These are phyloP conservation scores for Peronosclerospora sorghi DNA, from an alignment of 352 stramenopile genomes.

Conservation along the genomic window DNA sequence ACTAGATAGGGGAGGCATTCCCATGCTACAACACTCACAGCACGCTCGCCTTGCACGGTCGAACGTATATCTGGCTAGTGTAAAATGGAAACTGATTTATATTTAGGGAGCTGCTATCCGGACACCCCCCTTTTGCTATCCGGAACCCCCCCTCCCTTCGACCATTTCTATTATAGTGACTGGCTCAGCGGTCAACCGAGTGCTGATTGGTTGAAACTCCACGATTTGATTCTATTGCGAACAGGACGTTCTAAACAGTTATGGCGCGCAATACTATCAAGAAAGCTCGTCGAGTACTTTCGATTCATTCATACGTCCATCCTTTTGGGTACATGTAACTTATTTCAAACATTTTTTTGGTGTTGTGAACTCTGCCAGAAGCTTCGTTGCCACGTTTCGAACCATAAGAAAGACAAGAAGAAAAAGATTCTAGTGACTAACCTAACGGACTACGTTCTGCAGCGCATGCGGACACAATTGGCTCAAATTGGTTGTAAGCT, in stretches of 20 bases:
- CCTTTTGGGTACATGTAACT: background rate
- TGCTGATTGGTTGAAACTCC: slow-evolving; percentile 5
- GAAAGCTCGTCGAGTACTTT: slow-evolving; percentile 23
- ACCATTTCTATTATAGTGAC: slow-evolving; percentile 37
- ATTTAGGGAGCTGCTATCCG: too few relatives aligned
- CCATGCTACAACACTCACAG: too few relatives aligned
- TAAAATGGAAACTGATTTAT: too few relatives aligned
- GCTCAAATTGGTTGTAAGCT: slow-evolving; percentile 54
- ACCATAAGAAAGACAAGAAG: slow-evolving; percentile 18
- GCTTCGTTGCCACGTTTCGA: too few relatives aligned
- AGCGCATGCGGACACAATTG: slow-evolving; percentile 47
- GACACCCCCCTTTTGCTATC: too few relatives aligned
- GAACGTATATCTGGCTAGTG: too few relatives aligned
- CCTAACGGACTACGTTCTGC: slow-evolving; percentile 37
- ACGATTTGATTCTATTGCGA: background rate
- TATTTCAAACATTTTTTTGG: background rate
- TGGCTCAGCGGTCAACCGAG: slow-evolving; percentile 1
- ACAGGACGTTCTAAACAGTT: background rate
- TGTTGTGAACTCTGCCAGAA: slow-evolving; percentile 8
- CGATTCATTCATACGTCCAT: too few relatives aligned
- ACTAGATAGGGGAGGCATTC: too few relatives aligned
- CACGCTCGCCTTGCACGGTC: too few relatives aligned
- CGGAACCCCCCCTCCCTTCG: slow-evolving; percentile 40
- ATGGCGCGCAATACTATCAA: slow-evolving; percentile 21
- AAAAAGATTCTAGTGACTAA: slow-evolving; percentile 18